phyloP scores from a whole-genome alignment of 441 rosid species.

The Manihot esculenta region DNA sequence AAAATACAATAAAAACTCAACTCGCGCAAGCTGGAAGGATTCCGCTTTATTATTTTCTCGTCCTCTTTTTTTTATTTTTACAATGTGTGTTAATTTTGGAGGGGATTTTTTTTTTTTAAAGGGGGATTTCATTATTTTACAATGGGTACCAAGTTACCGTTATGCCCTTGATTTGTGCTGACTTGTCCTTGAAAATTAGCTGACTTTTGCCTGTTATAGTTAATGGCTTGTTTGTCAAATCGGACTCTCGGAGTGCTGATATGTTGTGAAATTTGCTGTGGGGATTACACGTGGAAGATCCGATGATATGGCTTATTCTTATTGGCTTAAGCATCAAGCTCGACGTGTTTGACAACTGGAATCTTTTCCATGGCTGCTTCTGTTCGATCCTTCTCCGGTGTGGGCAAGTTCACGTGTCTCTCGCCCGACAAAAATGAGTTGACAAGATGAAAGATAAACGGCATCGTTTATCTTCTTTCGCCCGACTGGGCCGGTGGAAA shows the following conservation, averaged over 20 bases:
- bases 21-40: neutral
- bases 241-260: neutral
- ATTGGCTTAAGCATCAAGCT: slow-evolving; percentile 16
- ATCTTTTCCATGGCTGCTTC: too few species aligned
- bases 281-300: neutral
- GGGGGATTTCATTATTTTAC: too few species aligned
- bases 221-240: slow-evolving; percentile 8
- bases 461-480: too few species aligned
- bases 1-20: neutral
- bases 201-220: neutral
- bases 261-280: neutral
- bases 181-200: slow-evolving; percentile 2
- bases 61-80: neutral
- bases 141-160: slow-evolving; percentile 5
- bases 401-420: neutral
- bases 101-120: too few species aligned
- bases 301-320: slow-evolving; percentile 22
- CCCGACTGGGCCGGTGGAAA: too few species aligned
- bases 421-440: neutral
- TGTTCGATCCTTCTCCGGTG: neutral
- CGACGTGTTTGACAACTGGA: slow-evolving; percentile 21
- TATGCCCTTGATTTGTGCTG: neutral
- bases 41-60: neutral
- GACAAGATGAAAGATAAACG: neutral
- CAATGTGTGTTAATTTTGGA: neutral